phyloP scores from a whole-genome alignment of 1,284 basidiomycete species.

The Amylostereum areolatum region DNA sequence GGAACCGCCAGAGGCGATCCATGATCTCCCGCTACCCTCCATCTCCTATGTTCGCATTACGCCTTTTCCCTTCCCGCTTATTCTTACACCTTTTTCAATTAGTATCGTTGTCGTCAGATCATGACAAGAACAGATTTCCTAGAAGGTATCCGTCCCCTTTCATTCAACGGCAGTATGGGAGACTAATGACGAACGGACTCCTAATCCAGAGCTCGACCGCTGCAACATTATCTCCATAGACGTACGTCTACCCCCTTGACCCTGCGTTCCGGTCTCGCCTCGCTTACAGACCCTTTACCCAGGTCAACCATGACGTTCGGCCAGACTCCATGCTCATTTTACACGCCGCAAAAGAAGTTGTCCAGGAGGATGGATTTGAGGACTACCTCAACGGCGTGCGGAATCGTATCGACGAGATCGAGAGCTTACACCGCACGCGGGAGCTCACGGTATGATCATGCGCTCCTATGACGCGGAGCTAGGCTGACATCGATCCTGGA shows the following conservation, averaged over 20 bases:
- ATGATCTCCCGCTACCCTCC: constrained; percentile 46
- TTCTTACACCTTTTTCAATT: constrained; percentile 1
- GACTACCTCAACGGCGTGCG: constrained; percentile 65
- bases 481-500: constrained; percentile 1
- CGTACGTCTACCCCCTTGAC: constrained; percentile 32
- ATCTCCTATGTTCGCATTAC: constrained; percentile 51
- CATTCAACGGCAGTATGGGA: not conserved
- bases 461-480: not conserved
- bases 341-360: constrained; percentile 63
- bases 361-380: constrained; percentile 68
- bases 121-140: constrained; percentile 83
- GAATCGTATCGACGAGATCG: constrained; percentile 69
- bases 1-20: constrained; percentile 26
- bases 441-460: constrained; percentile 54
- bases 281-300: constrained; percentile 3
- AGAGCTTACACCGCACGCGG: constrained; percentile 64
- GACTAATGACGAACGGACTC: not conserved
- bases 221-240: constrained; percentile 75
- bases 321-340: constrained; percentile 75
- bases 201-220: constrained; percentile 47
- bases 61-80: constrained; percentile 4
- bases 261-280: constrained; percentile 1
- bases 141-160: constrained; percentile 40
- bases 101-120: constrained; percentile 66
- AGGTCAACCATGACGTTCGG: constrained; percentile 72